Evolutionary conservation across 345 rosid species (phyloP).

Genomic region (Gossypium turneri): DNA sequence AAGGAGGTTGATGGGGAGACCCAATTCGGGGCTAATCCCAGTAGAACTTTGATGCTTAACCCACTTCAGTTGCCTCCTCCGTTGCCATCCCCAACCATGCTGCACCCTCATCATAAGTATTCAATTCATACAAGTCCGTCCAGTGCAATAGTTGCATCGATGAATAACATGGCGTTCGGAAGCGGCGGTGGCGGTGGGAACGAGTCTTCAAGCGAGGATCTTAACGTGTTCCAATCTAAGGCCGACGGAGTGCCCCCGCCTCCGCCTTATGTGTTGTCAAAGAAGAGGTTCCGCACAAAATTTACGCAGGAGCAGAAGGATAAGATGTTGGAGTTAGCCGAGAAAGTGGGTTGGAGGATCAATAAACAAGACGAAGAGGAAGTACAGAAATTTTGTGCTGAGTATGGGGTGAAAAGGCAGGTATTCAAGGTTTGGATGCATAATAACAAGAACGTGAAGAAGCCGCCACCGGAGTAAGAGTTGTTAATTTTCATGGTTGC

Average conservation of each 20-base stretch:
- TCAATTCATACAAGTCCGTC: constrained; percentile 35
- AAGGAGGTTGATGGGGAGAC: constrained; percentile 59
- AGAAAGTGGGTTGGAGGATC: constrained; percentile 73
- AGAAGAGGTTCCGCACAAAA: constrained; percentile 65
- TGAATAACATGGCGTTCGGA: constrained; percentile 58
- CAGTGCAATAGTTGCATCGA: constrained; percentile 54
- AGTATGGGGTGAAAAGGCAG: constrained; percentile 62
- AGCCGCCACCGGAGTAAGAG: constrained; percentile 31
- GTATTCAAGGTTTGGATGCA: constrained; percentile 93
- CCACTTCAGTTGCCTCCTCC: constrained; percentile 59
- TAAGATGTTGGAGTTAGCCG: constrained; percentile 76
- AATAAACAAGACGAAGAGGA: constrained; percentile 64
- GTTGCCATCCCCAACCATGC: constrained; percentile 35
- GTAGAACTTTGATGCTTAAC: constrained; percentile 32
- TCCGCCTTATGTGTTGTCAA: constrained; percentile 48
- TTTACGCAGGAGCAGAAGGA: constrained; percentile 69
- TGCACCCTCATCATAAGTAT: constrained; percentile 24
- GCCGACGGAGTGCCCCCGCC: constrained; percentile 32
- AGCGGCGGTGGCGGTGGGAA: constrained; percentile 47
- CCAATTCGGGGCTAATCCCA: constrained; percentile 25
- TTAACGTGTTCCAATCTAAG: constrained; percentile 49
- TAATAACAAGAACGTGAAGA: constrained; percentile 69
- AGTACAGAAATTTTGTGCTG: constrained; percentile 55
- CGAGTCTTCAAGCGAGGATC: constrained; percentile 80
- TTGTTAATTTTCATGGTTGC: background rate